Evolutionary conservation across 371 early-diverging fungal genomes (phyloP).

Genomic region (Apophysomyces elegans): DNA sequence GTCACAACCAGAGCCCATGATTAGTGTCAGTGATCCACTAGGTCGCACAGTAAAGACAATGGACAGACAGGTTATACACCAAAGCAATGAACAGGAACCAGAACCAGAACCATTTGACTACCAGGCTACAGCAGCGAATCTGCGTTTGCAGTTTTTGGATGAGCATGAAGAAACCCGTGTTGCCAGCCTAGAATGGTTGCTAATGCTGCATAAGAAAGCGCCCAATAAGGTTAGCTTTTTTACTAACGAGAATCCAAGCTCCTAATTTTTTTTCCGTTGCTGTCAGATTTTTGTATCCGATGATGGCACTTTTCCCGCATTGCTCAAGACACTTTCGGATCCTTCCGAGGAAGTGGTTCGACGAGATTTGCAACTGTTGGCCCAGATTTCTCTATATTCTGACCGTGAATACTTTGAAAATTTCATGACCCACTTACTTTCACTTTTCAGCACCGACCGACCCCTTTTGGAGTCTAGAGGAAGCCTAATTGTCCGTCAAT

Average conservation of each 20-base stretch:
- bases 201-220: conserved; percentile 89
- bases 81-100: not conserved
- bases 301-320: conserved; percentile 79
- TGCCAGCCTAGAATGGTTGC: conserved; percentile 90
- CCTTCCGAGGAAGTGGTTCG: conserved; percentile 88
- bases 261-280: conserved; percentile 1
- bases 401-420: conserved; percentile 77
- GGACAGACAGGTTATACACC: not conserved
- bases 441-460: conserved; percentile 82
- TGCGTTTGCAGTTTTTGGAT: conserved; percentile 79
- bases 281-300: conserved; percentile 68
- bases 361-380: conserved; percentile 85
- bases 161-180: conserved; percentile 87
- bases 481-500: conserved; percentile 85
- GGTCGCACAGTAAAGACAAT: not conserved
- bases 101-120: conserved; percentile 75
- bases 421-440: conserved; percentile 81
- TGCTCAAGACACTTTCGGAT: conserved; percentile 87
- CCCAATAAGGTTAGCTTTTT: conserved; percentile 60
- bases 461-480: conserved; percentile 85
- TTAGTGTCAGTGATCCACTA: conserved; percentile 16
- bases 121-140: conserved; percentile 69
- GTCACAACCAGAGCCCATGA: conserved; percentile 28
- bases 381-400: conserved; percentile 83
- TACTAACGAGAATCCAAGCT: not conserved